phyloP scores from a whole-genome alignment of 768 basidiomycete species.

The Daedalea quercina region DNA sequence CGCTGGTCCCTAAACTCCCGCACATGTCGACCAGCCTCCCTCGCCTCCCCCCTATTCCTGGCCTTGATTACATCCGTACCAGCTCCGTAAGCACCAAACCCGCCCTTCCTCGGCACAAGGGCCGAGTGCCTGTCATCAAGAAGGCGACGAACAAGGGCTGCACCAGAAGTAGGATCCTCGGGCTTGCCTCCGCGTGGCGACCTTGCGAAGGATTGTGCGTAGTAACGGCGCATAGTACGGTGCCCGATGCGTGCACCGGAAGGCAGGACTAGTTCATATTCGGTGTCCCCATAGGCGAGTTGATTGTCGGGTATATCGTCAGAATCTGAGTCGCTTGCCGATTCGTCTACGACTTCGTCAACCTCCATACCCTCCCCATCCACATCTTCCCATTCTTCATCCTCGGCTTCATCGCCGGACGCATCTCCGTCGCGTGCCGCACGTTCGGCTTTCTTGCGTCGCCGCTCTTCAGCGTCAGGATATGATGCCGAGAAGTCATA shows the following conservation, averaged over 20 bases:
- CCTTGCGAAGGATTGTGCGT: conserved; percentile 70
- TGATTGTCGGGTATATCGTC: conserved; percentile 37
- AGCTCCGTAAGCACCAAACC: conserved; percentile 78
- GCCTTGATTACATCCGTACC: conserved; percentile 85
- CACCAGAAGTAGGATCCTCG: conserved; percentile 66
- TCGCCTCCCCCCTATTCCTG: conserved; percentile 91
- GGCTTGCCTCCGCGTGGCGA: conserved; percentile 31
- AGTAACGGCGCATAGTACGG: conserved; percentile 79
- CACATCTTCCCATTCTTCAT: conserved; percentile 27
- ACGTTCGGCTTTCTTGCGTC: conserved; percentile 8
- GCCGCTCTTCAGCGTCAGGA: conserved; percentile 37
- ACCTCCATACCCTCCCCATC: conserved; percentile 26
- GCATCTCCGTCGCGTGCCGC: conserved; percentile 1
- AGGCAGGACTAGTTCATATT: conserved; percentile 86
- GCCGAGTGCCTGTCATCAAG: conserved; percentile 80
- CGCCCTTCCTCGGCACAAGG: conserved; percentile 78
- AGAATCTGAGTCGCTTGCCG: conserved; percentile 21
- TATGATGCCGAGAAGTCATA: conserved; percentile 90
- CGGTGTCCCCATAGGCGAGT: conserved; percentile 72
- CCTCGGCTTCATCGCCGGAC: conserved; percentile 8
- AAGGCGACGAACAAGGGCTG: conserved; percentile 69
- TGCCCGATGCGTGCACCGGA: conserved; percentile 92
- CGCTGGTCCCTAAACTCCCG: conserved; percentile 79
- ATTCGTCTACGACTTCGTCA: conserved; percentile 28
- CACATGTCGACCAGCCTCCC: conserved; percentile 83